These are phyloP conservation scores for Cynara cardunculus DNA, from an alignment of 129 eudicot genomes.

Conservation along the genomic window DNA sequence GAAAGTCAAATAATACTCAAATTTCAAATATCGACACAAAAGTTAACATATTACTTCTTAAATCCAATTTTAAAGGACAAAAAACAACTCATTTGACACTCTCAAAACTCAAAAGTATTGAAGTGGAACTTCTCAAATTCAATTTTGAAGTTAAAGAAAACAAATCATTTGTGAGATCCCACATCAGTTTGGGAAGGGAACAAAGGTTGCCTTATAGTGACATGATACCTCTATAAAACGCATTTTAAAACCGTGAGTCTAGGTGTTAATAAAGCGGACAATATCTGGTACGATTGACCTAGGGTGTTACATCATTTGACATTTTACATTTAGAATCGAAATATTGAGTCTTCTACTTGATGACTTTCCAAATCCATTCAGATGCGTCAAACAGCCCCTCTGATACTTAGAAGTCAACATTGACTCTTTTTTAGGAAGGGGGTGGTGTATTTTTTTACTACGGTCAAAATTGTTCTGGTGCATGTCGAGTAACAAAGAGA, in stretches of 20 bases:
- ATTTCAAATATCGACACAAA: neutral
- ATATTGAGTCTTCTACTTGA: neutral
- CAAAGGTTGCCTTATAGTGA: too few species aligned
- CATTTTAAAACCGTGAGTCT: too few species aligned
- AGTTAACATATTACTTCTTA: neutral
- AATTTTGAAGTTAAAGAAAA: neutral
- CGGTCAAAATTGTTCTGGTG: neutral
- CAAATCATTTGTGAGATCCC: neutral
- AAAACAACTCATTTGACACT: conserved; percentile 6
- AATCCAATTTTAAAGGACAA: neutral
- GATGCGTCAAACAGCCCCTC: too few species aligned
- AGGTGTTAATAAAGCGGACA: too few species aligned
- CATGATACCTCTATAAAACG: too few species aligned
- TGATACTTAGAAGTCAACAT: neutral
- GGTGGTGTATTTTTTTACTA: neutral
- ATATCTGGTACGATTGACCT: too few species aligned
- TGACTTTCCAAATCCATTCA: too few species aligned
- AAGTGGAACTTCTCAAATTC: neutral
- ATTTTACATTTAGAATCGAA: neutral
- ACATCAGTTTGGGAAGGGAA: too few species aligned
- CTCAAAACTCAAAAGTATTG: neutral
- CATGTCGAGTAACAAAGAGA: conserved; percentile 2
- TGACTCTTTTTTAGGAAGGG: neutral
- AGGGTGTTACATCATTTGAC: neutral
- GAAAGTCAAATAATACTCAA: neutral